A percentile compares a stretch with the other conserved stretches of the same genome.
These are phyloP conservation scores for Penicillium roqueforti DNA, from an alignment of 495 filamentous ascomycete species.

Conservation along the genomic window DNA sequence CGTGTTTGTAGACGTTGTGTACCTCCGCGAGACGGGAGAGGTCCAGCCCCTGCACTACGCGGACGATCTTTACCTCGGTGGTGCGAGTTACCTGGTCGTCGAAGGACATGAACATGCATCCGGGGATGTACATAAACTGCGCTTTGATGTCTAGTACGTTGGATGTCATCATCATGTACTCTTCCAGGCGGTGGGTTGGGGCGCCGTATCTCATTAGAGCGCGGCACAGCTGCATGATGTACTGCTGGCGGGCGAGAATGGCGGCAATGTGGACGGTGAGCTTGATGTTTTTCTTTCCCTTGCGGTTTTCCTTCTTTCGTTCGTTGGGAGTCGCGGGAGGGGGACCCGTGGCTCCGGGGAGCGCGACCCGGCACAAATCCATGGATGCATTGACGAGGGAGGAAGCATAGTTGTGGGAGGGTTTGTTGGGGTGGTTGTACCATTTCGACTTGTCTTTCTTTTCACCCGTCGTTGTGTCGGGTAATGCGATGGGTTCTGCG, in stretches of 20 bases:
- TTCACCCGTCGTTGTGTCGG: conserved; percentile 18
- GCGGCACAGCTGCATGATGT: conserved; percentile 80
- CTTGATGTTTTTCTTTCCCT: conserved; percentile 55
- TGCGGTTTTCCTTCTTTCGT: conserved; percentile 24
- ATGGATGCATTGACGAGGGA: conserved; percentile 29
- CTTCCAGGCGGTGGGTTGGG: conserved; percentile 69
- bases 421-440: conserved; percentile 21
- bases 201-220: conserved; percentile 80
- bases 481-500: conserved; percentile 14
- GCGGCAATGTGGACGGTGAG: conserved; percentile 83
- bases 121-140: conserved; percentile 86
- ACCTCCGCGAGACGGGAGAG: conserved; percentile 75
- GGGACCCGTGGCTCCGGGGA: conserved; percentile 25
- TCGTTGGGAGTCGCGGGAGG: conserved; percentile 23
- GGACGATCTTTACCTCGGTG: conserved; percentile 82
- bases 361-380: conserved; percentile 26
- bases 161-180: conserved; percentile 85
- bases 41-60: conserved; percentile 68
- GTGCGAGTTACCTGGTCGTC: conserved; percentile 83
- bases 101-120: conserved; percentile 91
- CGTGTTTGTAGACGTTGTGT: conserved; percentile 85
- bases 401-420: conserved; percentile 26
- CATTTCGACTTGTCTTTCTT: conserved; percentile 37
- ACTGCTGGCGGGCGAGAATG: conserved; percentile 70
- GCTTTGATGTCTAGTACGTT: conserved; percentile 80